Evolutionary conservation across 1,284 basidiomycete genomes (phyloP).

Genomic region (Psilocybe mexicana): DNA sequence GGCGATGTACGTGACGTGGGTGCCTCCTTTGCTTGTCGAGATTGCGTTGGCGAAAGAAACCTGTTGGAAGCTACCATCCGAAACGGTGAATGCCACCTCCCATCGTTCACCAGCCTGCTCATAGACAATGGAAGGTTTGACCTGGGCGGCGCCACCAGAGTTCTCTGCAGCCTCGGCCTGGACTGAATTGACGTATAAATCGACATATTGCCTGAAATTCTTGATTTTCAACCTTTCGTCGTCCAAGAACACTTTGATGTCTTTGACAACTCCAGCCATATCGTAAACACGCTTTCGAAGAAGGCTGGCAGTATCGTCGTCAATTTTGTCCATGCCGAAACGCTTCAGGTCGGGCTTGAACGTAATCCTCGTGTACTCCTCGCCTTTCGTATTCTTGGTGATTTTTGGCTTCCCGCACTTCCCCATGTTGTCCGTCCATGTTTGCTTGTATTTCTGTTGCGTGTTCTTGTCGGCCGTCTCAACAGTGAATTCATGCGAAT

Average conservation of each 20-base stretch:
- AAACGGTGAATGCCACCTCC: constrained; percentile 96
- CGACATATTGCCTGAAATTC: constrained; percentile 97
- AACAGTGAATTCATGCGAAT: constrained; percentile 95
- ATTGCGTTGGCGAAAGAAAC: constrained; percentile 99
- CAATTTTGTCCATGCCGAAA: constrained; percentile 92
- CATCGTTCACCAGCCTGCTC: constrained; percentile 83
- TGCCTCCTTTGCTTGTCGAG: constrained; percentile 95
- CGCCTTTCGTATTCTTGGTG: constrained; percentile 82
- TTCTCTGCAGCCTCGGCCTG: constrained; percentile 64
- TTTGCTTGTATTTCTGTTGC: constrained; percentile 93
- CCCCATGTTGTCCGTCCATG: constrained; percentile 94
- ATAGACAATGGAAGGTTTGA: constrained; percentile 82
- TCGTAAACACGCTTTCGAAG: constrained; percentile 97
- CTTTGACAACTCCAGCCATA: constrained; percentile 92
- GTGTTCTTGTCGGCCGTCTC: constrained; percentile 94
- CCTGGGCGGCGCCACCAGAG: constrained; percentile 72
- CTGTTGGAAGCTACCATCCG: constrained; percentile 89
- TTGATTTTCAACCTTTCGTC: constrained; percentile 93
- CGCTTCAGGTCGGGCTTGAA: constrained; percentile 92
- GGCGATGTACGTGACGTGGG: constrained; percentile 87
- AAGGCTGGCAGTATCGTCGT: constrained; percentile 89
- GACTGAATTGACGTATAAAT: constrained; percentile 85
- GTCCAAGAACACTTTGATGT: constrained; percentile 93
- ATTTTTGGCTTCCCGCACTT: constrained; percentile 90
- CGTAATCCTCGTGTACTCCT: constrained; percentile 94